Base-by-base conservation (phyloP, 257 asterid species). In the Nicotiana otophora region DNA sequence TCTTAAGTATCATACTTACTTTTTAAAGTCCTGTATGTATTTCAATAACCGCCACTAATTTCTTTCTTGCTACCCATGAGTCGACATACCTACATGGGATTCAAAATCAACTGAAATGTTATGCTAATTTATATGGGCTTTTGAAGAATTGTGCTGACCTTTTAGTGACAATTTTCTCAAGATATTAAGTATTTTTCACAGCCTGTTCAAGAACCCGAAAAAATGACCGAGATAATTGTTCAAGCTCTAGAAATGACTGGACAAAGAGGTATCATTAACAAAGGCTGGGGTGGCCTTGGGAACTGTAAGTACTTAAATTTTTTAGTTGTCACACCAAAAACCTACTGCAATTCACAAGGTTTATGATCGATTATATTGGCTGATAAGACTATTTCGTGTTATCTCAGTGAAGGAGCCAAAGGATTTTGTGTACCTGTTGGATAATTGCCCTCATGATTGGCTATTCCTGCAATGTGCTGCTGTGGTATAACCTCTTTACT, bases 201-300 rank as follows among this genome's bases (percentile, higher is more conserved):
- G 98, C 98, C 98, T 57, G 97, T 95, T 17, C 89, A 92, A 88
- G 94, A 92, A 83, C 98, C 98, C 55, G 92, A 85, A 86, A 93
- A 91, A 89, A 93, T 95, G 98, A 95, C 98, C 4, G 75, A 87
- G 85, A 89, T 86, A 86, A 93, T 95, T 70, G 94, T 93, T 84
- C 86, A 78, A 88, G 98, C 98, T 83, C 92, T 95, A 75, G 96
- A 90, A 83, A 88, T 77, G 67, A 95, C 98, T 15, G 91, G 90
- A 84, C 97, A 92, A 81, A 95, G 98, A 80, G 98, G 98, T 82
- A 93, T 95, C 89, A 93, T 95, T 58, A 93, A 95, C 81, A 93
- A 90, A 90, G 98, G 98, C 89, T 95, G 98, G 98, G 98, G 98
- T 68, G 98, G 98, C 86, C 91, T 95, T 82, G 98, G 98, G 83